Conservation (phyloP, 805 yeast genomes). For the Sugiyamaella marilandica region DNA sequence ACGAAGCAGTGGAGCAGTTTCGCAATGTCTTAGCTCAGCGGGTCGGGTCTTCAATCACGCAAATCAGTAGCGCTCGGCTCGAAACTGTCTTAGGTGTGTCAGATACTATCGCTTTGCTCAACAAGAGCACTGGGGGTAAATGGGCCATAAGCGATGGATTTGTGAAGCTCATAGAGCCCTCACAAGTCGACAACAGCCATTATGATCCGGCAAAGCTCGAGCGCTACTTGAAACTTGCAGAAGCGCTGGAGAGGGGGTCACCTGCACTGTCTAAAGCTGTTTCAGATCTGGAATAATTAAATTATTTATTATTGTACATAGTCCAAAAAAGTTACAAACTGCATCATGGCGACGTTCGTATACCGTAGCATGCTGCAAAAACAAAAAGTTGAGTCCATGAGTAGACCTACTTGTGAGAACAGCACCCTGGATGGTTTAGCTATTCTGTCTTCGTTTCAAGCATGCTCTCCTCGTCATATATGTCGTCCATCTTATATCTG, state of each 20-base stretch:
- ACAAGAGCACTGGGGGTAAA: not conserved
- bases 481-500: slow-evolving; percentile 7
- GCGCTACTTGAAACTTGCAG: not conserved
- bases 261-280: not conserved
- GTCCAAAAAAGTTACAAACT: not conserved
- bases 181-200: not conserved
- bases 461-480: slow-evolving; percentile 21
- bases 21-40: not conserved
- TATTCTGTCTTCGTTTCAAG: slow-evolving; percentile 21
- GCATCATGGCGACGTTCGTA: not conserved
- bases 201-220: not conserved
- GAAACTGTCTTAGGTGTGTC: not conserved
- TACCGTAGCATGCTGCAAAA: not conserved
- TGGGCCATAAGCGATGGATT: not conserved
- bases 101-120: not conserved
- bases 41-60: not conserved
- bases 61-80: not conserved
- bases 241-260: not conserved
- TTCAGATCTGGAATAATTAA: not conserved
- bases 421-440: too few relatives aligned
- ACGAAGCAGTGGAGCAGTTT: not conserved
- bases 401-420: too few relatives aligned
- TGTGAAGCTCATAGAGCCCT: not conserved
- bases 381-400: too few relatives aligned
- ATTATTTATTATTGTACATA: not conserved